phyloP scores from a whole-genome alignment of 2,329 filamentous ascomycete species.

The Eutypella sp. region DNA sequence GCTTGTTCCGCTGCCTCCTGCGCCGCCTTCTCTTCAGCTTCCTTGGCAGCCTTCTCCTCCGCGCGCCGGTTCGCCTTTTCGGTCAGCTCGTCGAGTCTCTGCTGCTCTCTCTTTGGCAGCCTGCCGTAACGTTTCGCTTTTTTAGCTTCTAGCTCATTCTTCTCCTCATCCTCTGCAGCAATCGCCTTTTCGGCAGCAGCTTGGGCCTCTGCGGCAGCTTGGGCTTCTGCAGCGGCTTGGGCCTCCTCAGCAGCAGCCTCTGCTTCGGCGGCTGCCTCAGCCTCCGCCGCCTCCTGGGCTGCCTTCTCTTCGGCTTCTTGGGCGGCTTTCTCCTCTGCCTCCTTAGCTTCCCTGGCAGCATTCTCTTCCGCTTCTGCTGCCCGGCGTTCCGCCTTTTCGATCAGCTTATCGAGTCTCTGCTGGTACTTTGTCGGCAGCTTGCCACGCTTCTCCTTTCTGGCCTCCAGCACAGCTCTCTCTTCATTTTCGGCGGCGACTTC shows the following conservation, averaged over 20 bases:
- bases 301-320: slow-evolving; percentile 29
- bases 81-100: slow-evolving; percentile 15
- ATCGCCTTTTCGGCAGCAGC: slow-evolving; percentile 9
- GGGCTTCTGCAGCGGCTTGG: slow-evolving; percentile 9
- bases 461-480: slow-evolving; percentile 36
- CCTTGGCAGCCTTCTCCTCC: slow-evolving; percentile 1
- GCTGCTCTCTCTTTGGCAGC: slow-evolving; percentile 31
- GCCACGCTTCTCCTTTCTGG: slow-evolving; percentile 46
- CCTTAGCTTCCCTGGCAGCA: slow-evolving; percentile 25
- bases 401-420: slow-evolving; percentile 36
- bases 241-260: slow-evolving; percentile 16
- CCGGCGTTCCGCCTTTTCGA: slow-evolving; percentile 29
- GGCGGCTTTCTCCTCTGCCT: slow-evolving; percentile 23
- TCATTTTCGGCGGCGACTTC: slow-evolving; percentile 6
- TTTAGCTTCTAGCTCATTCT: slow-evolving; percentile 13
- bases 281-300: slow-evolving; percentile 32
- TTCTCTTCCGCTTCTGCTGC: slow-evolving; percentile 26
- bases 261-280: slow-evolving; percentile 34
- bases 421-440: slow-evolving; percentile 40
- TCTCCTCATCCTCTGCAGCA: slow-evolving; percentile 1
- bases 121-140: slow-evolving; percentile 31
- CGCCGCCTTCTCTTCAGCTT: slow-evolving; percentile 3
- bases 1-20: slow-evolving; percentile 8
- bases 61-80: slow-evolving; percentile 11
- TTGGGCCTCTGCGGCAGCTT: slow-evolving; percentile 9